These are phyloP conservation scores for Fraxinus velutina DNA, from an alignment of 305 asterid species.

Conservation along the genomic window DNA sequence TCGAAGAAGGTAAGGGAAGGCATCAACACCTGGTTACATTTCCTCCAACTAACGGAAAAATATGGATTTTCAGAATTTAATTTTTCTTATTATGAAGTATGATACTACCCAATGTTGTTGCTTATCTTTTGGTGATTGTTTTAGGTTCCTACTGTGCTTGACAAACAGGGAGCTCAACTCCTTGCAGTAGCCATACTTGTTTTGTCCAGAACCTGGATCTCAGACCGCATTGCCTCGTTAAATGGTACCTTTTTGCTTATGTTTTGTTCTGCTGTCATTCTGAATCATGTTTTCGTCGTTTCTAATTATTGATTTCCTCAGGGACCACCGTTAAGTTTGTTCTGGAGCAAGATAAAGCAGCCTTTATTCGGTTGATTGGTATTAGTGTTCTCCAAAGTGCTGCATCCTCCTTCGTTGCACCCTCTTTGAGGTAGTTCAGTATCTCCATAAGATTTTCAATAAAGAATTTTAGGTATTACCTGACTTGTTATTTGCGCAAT, in stretches of 20 bases:
- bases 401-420: constrained; percentile 95
- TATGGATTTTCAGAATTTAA: not conserved
- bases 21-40: not conserved
- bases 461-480: constrained; percentile 3
- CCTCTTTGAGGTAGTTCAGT: constrained; percentile 73
- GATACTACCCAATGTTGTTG: constrained; percentile 19
- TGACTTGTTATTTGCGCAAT: not conserved
- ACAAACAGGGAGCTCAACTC: constrained; percentile 91
- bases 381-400: constrained; percentile 96
- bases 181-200: constrained; percentile 88
- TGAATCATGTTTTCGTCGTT: constrained; percentile 16
- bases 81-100: constrained; percentile 3
- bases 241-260: constrained; percentile 55
- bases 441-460: constrained; percentile 14
- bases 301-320: constrained; percentile 34
- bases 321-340: constrained; percentile 97
- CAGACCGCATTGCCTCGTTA: constrained; percentile 95
- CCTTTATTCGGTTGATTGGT: constrained; percentile 83
- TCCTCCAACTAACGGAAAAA: not conserved
- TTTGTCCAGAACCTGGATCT: constrained; percentile 87
- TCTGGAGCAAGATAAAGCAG: constrained; percentile 88
- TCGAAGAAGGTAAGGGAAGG: not conserved
- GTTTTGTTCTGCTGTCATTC: constrained; percentile 17
- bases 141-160: constrained; percentile 88
- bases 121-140: constrained; percentile 30